A percentile compares a stretch with the other conserved stretches of the same genome.
Conservation (phyloP, 495 filamentous ascomycete genomes). For the Tirmania nivea region DNA sequence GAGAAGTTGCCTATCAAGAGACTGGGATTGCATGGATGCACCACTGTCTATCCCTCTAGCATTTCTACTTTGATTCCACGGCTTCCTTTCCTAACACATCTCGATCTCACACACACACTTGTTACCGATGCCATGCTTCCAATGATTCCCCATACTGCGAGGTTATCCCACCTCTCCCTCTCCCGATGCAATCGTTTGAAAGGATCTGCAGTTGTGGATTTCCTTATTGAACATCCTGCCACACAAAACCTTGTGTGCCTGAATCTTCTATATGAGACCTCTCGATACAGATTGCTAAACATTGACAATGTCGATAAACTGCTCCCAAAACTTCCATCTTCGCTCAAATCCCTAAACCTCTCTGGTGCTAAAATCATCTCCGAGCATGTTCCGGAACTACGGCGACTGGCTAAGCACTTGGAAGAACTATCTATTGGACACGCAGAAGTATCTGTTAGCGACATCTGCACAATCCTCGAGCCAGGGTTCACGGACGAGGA, state of each 20-base stretch:
- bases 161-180: slow-evolving; percentile 60
- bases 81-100: slow-evolving; percentile 46
- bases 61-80: slow-evolving; percentile 53
- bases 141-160: slow-evolving; percentile 48
- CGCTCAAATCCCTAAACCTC: slow-evolving; percentile 53
- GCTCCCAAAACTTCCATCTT: slow-evolving; percentile 43
- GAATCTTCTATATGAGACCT: slow-evolving; percentile 52
- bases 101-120: slow-evolving; percentile 61
- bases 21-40: slow-evolving; percentile 64
- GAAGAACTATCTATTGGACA: slow-evolving; percentile 57
- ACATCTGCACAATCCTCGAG: slow-evolving; percentile 38
- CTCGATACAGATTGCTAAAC: slow-evolving; percentile 49
- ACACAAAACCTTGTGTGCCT: slow-evolving; percentile 46
- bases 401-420: slow-evolving; percentile 51
- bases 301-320: slow-evolving; percentile 41
- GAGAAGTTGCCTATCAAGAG: slow-evolving; percentile 38
- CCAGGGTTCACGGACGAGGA: slow-evolving; percentile 23
- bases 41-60: slow-evolving; percentile 42
- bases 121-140: slow-evolving; percentile 51
- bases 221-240: slow-evolving; percentile 51
- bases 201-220: slow-evolving; percentile 45
- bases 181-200: slow-evolving; percentile 52
- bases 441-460: slow-evolving; percentile 39
- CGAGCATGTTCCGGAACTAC: slow-evolving; percentile 39
- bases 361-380: slow-evolving; percentile 50